These are phyloP conservation scores for Lactarius indigo DNA, from an alignment of 768 basidiomycete genomes.

Conservation along the genomic window DNA sequence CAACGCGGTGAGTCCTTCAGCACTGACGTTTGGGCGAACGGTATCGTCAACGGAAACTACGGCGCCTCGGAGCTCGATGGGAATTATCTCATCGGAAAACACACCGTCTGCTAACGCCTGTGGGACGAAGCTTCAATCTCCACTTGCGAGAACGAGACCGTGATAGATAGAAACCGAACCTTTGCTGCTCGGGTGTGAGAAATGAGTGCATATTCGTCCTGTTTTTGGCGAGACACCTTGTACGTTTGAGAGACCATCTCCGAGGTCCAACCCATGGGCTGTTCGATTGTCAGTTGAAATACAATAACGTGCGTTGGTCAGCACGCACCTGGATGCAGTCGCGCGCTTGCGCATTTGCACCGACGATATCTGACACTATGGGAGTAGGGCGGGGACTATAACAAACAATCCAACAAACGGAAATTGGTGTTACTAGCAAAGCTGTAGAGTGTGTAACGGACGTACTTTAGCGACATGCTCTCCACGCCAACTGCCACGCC, in stretches of 20 bases:
- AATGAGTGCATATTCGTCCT: constrained; percentile 87
- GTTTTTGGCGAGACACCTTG: constrained; percentile 71
- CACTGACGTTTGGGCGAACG: constrained; percentile 78
- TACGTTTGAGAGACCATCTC: constrained; percentile 85
- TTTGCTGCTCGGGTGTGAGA: constrained; percentile 79
- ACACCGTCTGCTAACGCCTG: constrained; percentile 66
- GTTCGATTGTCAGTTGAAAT: constrained; percentile 13
- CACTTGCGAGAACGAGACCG: neutral
- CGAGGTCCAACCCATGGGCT: constrained; percentile 96
- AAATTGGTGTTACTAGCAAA: neutral
- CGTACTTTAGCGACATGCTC: constrained; percentile 74
- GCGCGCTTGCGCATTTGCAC: constrained; percentile 56
- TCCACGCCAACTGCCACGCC: constrained; percentile 84
- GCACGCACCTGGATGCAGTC: constrained; percentile 67
- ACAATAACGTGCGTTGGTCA: neutral
- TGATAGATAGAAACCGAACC: constrained; percentile 35
- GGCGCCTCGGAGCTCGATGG: constrained; percentile 68
- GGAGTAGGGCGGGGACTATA: constrained; percentile 75
- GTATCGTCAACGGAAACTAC: constrained; percentile 78
- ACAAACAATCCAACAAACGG: constrained; percentile 14
- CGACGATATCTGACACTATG: constrained; percentile 54
- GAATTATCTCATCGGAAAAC: constrained; percentile 87
- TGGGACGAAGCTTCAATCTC: neutral
- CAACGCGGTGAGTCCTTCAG: constrained; percentile 69
- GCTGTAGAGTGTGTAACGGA: constrained; percentile 33